These are phyloP conservation scores for Solanum stenotomum DNA, from an alignment of 257 asterid genomes.

Conservation along the genomic window DNA sequence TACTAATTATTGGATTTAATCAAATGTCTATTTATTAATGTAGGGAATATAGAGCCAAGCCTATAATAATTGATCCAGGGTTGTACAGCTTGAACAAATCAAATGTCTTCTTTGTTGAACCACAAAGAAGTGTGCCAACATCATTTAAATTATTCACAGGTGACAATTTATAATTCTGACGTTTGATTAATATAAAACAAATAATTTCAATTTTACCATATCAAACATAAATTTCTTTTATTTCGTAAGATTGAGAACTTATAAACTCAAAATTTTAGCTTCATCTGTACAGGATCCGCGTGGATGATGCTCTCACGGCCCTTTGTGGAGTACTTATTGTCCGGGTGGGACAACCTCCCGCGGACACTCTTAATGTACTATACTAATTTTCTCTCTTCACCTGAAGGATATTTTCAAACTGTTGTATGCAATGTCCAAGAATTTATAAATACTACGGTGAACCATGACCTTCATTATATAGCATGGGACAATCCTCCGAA, in stretches of 20 bases:
- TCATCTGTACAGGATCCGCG: slow-evolving; percentile 34
- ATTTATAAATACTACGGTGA: slow-evolving; percentile 54
- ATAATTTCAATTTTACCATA: background rate
- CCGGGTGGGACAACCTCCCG: slow-evolving; percentile 73
- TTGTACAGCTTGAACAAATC: slow-evolving; percentile 20
- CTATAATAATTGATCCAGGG: slow-evolving; percentile 68
- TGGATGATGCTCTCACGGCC: slow-evolving; percentile 83
- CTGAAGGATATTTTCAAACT: slow-evolving; percentile 66
- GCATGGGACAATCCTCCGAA: slow-evolving; percentile 48
- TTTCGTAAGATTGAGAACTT: background rate
- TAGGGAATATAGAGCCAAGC: slow-evolving; percentile 61
- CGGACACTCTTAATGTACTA: slow-evolving; percentile 57
- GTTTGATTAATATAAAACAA: background rate
- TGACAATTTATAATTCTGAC: background rate
- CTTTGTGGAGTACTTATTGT: slow-evolving; percentile 51
- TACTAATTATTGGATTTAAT: background rate
- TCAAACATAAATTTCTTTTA: background rate
- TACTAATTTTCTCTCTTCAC: slow-evolving; percentile 62
- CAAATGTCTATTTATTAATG: background rate
- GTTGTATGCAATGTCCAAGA: slow-evolving; percentile 60
- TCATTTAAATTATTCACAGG: slow-evolving; percentile 39
- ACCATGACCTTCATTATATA: slow-evolving; percentile 66
- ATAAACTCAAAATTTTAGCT: background rate
- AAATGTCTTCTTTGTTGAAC: slow-evolving; percentile 38
- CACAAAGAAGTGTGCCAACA: slow-evolving; percentile 27